Base-by-base conservation (phyloP, 129 eudicot genomes). In the Sambucus nigra region DNA sequence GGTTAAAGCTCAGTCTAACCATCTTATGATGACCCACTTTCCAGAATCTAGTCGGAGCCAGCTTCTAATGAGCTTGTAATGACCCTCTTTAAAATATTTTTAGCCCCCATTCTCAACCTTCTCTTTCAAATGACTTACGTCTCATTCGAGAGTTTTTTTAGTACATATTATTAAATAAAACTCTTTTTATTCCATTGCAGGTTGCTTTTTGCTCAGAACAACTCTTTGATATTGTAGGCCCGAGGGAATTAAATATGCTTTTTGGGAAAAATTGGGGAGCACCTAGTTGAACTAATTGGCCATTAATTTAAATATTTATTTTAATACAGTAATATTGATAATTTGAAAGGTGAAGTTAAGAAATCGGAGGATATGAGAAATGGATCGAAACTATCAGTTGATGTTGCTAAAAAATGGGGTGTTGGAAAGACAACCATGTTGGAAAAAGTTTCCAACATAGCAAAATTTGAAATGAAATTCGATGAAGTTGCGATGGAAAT, bases 321-420 rank as follows among this genome's bases (percentile, higher is more conserved):
- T 11, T 17, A 21, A 54, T 68, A 40, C 42, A 32, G 20, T 7
- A 68, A 68, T 40, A 41, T 68, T 13, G n/a, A 42, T 22, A 42
- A 25, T 10, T 51, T 60, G 16, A 24, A 28, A 21, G 39, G 31
- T 27, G 19, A 60, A 52, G 20, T 47, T n/a, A 11, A 11, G 40
- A 41, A 31, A 1, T 39, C 60, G 16, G 27, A 42, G 29, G 18
- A 16, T 16, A 61, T 12, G 14, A 44, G 27, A 53, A 12, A 1
- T 12, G 50, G 15, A 8, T 50, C 54, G 40, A 10, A 60, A 16
- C 13, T 11, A 22, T 22, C 5, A 22, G 49, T 53, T 23, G 51
- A 20, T 60, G 47, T 23, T 2, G 67, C 68, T 25, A 25, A 17
- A n/a, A 47, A 47, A 26, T 60, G 60, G 3, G 69, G 69, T 15